A percentile compares a stretch with the other conserved stretches of the same genome.
Conservation (phyloP, 2,329 filamentous ascomycete species). For the Sclerotiophoma versabilis region DNA sequence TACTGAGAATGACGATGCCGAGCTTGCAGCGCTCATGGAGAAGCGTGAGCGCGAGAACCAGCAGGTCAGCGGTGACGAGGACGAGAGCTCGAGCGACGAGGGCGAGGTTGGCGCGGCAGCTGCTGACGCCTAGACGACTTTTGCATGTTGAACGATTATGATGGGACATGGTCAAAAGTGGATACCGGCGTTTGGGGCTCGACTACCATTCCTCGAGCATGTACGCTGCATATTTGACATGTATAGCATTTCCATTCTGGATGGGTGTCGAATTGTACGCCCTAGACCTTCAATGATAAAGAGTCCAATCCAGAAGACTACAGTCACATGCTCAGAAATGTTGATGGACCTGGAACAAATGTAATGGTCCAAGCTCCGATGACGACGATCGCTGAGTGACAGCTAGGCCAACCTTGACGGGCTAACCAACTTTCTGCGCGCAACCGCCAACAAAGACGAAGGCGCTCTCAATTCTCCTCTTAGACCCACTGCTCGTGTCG, state of each 20-base stretch:
- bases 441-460: constrained; percentile 10
- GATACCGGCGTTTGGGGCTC: constrained; percentile 39
- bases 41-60: constrained; percentile 98
- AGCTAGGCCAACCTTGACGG: constrained; percentile 7
- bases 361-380: constrained; percentile 6
- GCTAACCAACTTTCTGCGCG: constrained; percentile 16
- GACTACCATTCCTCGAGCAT: constrained; percentile 27
- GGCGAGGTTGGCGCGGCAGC: constrained; percentile 63
- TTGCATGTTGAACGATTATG: constrained; percentile 25
- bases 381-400: constrained; percentile 11
- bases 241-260: constrained; percentile 23
- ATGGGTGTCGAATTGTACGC: constrained; percentile 10
- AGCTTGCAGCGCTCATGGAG: constrained; percentile 97
- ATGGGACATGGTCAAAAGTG: constrained; percentile 35
- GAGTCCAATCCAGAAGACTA: neutral
- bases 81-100: constrained; percentile 93
- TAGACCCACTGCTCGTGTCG: constrained; percentile 1
- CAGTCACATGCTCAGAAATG: neutral
- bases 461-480: constrained; percentile 10
- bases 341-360: neutral
- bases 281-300: constrained; percentile 14
- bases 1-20: constrained; percentile 96
- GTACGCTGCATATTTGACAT: constrained; percentile 28
- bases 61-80: constrained; percentile 97
- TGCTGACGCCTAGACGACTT: constrained; percentile 40